A percentile compares a stretch with the other conserved stretches of the same genome.
phyloP scores from a whole-genome alignment of 768 basidiomycete species.

The Kondoa subrosea region DNA sequence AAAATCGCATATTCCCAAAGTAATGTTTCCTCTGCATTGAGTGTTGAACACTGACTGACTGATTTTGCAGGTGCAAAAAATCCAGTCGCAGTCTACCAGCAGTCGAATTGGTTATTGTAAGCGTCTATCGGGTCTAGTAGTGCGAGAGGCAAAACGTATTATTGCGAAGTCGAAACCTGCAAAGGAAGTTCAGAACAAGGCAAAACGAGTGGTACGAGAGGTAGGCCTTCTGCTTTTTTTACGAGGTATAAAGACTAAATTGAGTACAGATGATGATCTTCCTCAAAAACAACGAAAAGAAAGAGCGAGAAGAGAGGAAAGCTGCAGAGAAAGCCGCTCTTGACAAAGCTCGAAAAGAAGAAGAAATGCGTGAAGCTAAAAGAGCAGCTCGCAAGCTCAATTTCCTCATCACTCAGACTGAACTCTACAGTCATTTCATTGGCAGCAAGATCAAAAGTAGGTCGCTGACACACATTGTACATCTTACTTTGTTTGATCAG shows the following conservation, averaged over 20 bases:
- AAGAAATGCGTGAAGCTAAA: slow-evolving; percentile 82
- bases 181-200: slow-evolving; percentile 70
- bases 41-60: slow-evolving; percentile 5
- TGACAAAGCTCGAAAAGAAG: slow-evolving; percentile 71
- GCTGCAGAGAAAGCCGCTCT: slow-evolving; percentile 86
- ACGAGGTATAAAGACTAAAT: not conserved
- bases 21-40: slow-evolving; percentile 28
- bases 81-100: slow-evolving; percentile 49
- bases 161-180: slow-evolving; percentile 55
- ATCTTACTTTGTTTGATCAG: not conserved
- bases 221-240: not conserved
- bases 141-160: slow-evolving; percentile 60
- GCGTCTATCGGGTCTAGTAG: slow-evolving; percentile 55
- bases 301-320: slow-evolving; percentile 78
- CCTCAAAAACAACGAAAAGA: slow-evolving; percentile 96
- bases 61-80: slow-evolving; percentile 54
- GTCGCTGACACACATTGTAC: slow-evolving; percentile 9
- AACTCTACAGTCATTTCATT: slow-evolving; percentile 96
- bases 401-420: slow-evolving; percentile 95
- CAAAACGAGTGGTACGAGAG: slow-evolving; percentile 68
- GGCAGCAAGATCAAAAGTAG: slow-evolving; percentile 58
- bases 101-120: slow-evolving; percentile 53
- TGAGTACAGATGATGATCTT: slow-evolving; percentile 63
- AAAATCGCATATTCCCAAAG: slow-evolving; percentile 65
- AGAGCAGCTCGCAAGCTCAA: slow-evolving; percentile 90